phyloP scores from a whole-genome alignment of 2,329 filamentous ascomycete species.

The Diaporthe longicolla region DNA sequence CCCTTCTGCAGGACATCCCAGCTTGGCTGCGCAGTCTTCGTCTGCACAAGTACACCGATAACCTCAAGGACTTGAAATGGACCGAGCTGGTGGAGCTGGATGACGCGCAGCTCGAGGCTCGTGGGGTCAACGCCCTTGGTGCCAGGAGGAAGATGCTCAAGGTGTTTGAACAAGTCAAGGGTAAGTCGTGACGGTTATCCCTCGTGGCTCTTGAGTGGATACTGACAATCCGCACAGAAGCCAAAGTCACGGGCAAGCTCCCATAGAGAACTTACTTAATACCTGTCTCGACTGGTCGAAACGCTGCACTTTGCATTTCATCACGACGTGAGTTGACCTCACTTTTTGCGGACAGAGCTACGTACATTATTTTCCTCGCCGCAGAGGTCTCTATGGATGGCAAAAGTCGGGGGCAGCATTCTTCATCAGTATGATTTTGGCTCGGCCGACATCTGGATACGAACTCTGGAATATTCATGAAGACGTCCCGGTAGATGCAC shows the following conservation, averaged over 20 bases:
- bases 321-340: constrained; percentile 38
- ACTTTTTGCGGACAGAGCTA: constrained; percentile 23
- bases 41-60: constrained; percentile 98
- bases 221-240: constrained; percentile 66
- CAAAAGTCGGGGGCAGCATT: constrained; percentile 32
- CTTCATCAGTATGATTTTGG: constrained; percentile 26
- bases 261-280: constrained; percentile 51
- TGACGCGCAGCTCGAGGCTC: constrained; percentile 91
- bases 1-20: constrained; percentile 92
- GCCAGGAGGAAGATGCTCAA: constrained; percentile 98
- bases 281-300: constrained; percentile 11
- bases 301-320: constrained; percentile 25
- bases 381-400: constrained; percentile 23
- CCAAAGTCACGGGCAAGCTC: constrained; percentile 81
- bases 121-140: constrained; percentile 94
- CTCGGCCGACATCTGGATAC: constrained; percentile 35
- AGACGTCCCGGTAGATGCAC: background rate
- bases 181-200: constrained; percentile 55
- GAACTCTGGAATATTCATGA: constrained; percentile 32
- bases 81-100: constrained; percentile 91
- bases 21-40: constrained; percentile 95
- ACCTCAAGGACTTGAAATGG: constrained; percentile 98
- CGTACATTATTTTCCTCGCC: constrained; percentile 17
- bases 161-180: constrained; percentile 97
- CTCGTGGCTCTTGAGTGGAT: constrained; percentile 31